Base-by-base conservation (phyloP, 441 rosid species). In the Mallotus japonicus region DNA sequence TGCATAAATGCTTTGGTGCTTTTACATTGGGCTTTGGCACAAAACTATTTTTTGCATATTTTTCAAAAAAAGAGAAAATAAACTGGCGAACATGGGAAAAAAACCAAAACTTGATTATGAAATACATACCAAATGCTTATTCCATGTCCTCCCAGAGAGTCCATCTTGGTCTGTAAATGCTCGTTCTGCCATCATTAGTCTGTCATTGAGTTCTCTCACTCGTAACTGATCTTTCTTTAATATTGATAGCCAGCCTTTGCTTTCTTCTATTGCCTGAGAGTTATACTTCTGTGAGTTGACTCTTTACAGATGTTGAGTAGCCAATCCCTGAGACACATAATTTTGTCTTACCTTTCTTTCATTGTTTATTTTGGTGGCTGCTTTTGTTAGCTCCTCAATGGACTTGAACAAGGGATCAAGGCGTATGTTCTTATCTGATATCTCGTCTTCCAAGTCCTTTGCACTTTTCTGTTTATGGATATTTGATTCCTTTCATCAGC, bases 101-200 rank as follows among this genome's bases (percentile, higher is more conserved):
- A 28, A 28, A 1, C 2, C 2, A 28, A 2, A 37, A 59, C 47
- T 70, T 28, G 54, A 24, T 72, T 37, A 7, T 40, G 57, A 70
- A 32, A 67, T 28, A 50, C 86, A 16, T 86, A 93, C 92, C 88
- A 93, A 77, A 79, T 93, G 96, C 84, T 92, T 93, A 78, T 83
- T 82, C 98, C 98, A 93, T 70, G 87, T 50, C 73, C 88, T 81
- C 44, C 78, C 86, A 10, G 78, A 49, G 75, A 93, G 97, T 77
- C 98, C 96, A 76, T 93, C 90, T 69, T 68, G 62, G 66, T 93
- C 92, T 44, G 96, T 88, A 74, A 93, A 89, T 73, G 92, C 95
- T 75, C 92, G 73, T 74, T 91, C 97, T 16, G 91, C 87, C 93
- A 91, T 88, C 96, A 92, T 85, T 77, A 93, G 80, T 77, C 92